Evolutionary conservation across 2,329 filamentous ascomycete genomes (phyloP).

Genomic region (Bipolaris zeicola): DNA sequence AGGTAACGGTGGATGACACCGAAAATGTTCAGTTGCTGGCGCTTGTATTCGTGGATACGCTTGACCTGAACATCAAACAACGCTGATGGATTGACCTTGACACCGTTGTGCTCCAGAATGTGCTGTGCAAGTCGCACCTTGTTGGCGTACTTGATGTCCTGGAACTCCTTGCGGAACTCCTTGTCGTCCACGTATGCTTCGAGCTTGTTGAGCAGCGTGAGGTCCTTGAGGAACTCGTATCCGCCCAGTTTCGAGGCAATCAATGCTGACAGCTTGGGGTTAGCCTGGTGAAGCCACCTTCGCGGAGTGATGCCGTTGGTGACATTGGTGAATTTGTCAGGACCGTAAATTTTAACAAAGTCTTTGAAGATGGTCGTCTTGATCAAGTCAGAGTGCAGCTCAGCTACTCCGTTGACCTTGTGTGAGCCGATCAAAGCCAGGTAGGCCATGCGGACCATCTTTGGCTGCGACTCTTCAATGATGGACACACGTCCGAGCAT

Average conservation of each 20-base stretch:
- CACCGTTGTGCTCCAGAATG: slow-evolving; percentile 80
- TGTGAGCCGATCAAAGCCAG: slow-evolving; percentile 95
- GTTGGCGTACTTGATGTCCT: slow-evolving; percentile 95
- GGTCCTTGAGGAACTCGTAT: slow-evolving; percentile 84
- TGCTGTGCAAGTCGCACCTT: slow-evolving; percentile 90
- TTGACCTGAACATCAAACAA: slow-evolving; percentile 98
- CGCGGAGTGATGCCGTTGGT: slow-evolving; percentile 97
- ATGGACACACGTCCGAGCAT: slow-evolving; percentile 89
- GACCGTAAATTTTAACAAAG: slow-evolving; percentile 92
- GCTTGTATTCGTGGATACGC: slow-evolving; percentile 99
- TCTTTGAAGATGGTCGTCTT: slow-evolving; percentile 99
- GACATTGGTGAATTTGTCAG: slow-evolving; percentile 98
- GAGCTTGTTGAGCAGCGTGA: slow-evolving; percentile 83
- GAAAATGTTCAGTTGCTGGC: slow-evolving; percentile 98
- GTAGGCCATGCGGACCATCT: slow-evolving; percentile 98
- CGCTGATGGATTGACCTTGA: slow-evolving; percentile 83
- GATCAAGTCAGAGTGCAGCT: slow-evolving; percentile 96
- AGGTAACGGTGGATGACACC: slow-evolving; percentile 96
- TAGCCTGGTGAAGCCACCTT: slow-evolving; percentile 96
- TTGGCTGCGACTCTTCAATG: slow-evolving; percentile 93
- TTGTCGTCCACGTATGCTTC: slow-evolving; percentile 85
- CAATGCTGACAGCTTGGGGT: slow-evolving; percentile 86
- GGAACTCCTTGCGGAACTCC: slow-evolving; percentile 91
- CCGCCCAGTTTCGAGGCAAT: slow-evolving; percentile 89
- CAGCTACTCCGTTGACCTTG: slow-evolving; percentile 98